Evolutionary conservation across 352 stramenopile genomes (phyloP).

Genomic region (Pythium monospermum): DNA sequence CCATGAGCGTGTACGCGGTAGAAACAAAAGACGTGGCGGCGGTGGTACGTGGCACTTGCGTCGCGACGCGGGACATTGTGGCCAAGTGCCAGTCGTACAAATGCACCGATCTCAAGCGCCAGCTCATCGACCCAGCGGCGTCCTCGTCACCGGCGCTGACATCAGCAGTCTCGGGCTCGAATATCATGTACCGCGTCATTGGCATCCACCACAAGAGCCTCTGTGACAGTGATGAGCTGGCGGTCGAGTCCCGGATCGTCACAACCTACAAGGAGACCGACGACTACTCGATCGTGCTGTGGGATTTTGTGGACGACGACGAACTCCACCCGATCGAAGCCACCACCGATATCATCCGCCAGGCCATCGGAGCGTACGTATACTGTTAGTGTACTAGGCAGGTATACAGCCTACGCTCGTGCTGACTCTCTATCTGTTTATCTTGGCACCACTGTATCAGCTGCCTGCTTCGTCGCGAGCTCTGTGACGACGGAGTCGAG

Average conservation of each 20-base stretch:
- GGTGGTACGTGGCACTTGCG: slow-evolving; percentile 19
- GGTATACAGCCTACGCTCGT: no score
- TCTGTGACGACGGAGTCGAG: slow-evolving; percentile 8
- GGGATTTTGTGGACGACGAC: slow-evolving; percentile 28
- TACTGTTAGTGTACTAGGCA: no score
- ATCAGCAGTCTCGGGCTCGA: not conserved
- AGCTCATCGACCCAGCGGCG: slow-evolving; percentile 8
- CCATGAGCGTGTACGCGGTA: slow-evolving; percentile 29
- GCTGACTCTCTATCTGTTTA: no score
- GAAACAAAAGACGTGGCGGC: slow-evolving; percentile 23
- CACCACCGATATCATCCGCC: slow-evolving; percentile 17
- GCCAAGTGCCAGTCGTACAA: slow-evolving; percentile 26
- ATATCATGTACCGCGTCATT: slow-evolving; percentile 6
- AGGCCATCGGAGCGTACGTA: slow-evolving; percentile 10
- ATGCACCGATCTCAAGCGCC: slow-evolving; percentile 10
- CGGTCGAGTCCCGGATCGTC: slow-evolving; percentile 23
- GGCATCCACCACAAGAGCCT: slow-evolving; percentile 2
- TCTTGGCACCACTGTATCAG: no score
- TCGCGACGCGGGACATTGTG: slow-evolving; percentile 22
- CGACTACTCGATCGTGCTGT: slow-evolving; percentile 21
- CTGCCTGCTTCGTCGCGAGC: slow-evolving; percentile 9
- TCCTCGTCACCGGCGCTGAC: not conserved
- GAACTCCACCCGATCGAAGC: slow-evolving; percentile 21
- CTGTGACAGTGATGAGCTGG: not conserved
- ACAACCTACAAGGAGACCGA: slow-evolving; percentile 22